Conservation (phyloP, 208 protist species). For the Trypanosoma avium region DNA sequence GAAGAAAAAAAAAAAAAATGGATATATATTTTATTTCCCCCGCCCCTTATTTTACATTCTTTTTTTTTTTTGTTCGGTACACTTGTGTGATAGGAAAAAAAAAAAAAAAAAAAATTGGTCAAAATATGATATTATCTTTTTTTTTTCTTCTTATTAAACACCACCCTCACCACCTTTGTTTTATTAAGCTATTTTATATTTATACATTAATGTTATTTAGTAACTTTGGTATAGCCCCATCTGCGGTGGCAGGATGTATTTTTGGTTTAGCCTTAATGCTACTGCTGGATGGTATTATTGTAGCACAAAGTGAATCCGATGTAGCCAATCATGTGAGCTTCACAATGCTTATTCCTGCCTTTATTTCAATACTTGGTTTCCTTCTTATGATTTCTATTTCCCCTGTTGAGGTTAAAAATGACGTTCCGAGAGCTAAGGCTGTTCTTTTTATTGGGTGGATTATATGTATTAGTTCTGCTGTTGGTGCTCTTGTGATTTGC, state of each 20-base stretch:
- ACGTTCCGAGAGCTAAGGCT: conserved; percentile 48
- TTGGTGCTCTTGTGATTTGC: conserved; percentile 49
- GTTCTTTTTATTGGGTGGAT: conserved; percentile 77
- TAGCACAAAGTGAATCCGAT: conserved; percentile 41
- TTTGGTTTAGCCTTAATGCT: conserved; percentile 56
- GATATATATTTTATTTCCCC: neutral
- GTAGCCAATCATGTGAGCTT: conserved; percentile 48
- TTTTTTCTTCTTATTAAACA: too few relatives aligned
- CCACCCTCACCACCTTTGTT: too few relatives aligned
- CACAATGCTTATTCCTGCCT: conserved; percentile 48
- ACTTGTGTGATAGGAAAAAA: too few relatives aligned
- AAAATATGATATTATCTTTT: too few relatives aligned
- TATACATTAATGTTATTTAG: conserved; percentile 11
- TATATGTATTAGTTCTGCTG: conserved; percentile 57
- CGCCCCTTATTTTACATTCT: too few relatives aligned
- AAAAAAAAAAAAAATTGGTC: too few relatives aligned
- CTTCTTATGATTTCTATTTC: conserved; percentile 56
- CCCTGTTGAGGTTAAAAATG: conserved; percentile 57
- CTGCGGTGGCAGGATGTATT: conserved; percentile 48
- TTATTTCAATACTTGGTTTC: conserved; percentile 74
- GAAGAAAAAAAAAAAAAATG: neutral
- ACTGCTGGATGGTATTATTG: conserved; percentile 57
- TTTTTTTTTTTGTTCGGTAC: too few relatives aligned
- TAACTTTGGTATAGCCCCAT: conserved; percentile 19
- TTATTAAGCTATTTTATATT: too few relatives aligned